Percentiles rank a stretch among this genome's conserved stretches.
Evolutionary conservation across 345 rosid genomes (phyloP).

Genomic region (Eucalyptus curtisii): DNA sequence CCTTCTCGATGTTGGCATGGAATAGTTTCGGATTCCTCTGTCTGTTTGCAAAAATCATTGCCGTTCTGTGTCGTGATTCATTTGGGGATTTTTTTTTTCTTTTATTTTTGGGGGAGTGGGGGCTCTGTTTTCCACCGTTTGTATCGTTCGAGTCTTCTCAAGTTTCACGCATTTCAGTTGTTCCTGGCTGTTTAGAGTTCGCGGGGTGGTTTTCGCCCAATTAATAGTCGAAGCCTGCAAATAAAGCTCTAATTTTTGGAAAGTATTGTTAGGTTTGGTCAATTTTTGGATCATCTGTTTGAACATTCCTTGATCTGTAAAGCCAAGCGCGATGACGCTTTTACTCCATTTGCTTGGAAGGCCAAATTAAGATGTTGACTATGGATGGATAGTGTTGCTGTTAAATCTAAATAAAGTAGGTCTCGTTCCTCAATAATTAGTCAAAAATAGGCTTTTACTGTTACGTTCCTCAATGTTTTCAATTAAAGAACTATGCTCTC

Average conservation of each 20-base stretch:
- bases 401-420: background rate
- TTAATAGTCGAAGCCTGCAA: background rate
- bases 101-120: background rate
- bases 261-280: background rate
- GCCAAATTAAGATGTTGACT: background rate
- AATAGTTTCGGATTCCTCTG: background rate
- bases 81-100: no score
- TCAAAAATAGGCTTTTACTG: background rate
- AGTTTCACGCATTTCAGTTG: background rate
- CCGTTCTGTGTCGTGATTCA: background rate
- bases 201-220: background rate
- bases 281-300: background rate
- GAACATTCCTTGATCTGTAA: background rate
- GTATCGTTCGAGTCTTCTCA: background rate
- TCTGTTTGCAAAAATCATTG: background rate
- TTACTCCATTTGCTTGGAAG: background rate
- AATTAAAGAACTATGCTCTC: background rate
- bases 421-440: background rate
- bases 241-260: background rate
- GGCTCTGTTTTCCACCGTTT: background rate
- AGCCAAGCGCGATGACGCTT: background rate
- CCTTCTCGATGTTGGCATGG: background rate
- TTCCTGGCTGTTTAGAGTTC: background rate
- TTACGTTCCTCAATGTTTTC: background rate
- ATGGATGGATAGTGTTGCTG: background rate